Conservation (phyloP, 768 basidiomycete species). For the Filobasidium floriforme region DNA sequence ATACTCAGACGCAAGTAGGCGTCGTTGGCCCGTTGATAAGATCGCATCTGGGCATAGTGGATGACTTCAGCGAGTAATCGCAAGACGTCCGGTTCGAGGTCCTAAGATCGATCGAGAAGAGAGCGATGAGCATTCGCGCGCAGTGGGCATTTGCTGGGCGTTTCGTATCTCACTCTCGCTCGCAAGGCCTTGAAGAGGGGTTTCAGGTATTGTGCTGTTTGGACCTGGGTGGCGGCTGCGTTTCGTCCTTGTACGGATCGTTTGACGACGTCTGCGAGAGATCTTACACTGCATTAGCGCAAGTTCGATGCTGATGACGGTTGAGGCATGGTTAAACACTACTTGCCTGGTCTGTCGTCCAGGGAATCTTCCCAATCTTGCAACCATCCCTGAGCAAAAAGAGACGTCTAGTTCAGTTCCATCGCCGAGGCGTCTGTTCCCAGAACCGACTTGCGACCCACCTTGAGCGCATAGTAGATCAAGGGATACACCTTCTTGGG, state of each 20-base stretch:
- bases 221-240: slow-evolving; percentile 89
- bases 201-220: slow-evolving; percentile 93
- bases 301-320: not conserved
- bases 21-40: slow-evolving; percentile 94
- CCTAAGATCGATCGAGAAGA: slow-evolving; percentile 46
- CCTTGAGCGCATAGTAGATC: slow-evolving; percentile 90
- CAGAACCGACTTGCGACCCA: slow-evolving; percentile 23
- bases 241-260: slow-evolving; percentile 83
- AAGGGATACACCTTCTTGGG: slow-evolving; percentile 92
- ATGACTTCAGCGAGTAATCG: slow-evolving; percentile 82
- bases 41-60: slow-evolving; percentile 88
- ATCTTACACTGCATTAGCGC: too few relatives aligned
- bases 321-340: not conserved
- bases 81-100: slow-evolving; percentile 75
- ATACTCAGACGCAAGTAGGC: slow-evolving; percentile 94
- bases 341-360: slow-evolving; percentile 80
- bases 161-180: slow-evolving; percentile 58
- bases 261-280: slow-evolving; percentile 66
- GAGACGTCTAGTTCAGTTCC: not conserved
- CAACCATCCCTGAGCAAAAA: slow-evolving; percentile 53
- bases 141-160: not conserved
- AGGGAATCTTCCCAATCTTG: slow-evolving; percentile 96
- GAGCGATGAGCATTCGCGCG: not conserved
- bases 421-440: not conserved
- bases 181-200: slow-evolving; percentile 87